Evolutionary conservation across 345 rosid genomes (phyloP).

Genomic region (Brassica cretica): DNA sequence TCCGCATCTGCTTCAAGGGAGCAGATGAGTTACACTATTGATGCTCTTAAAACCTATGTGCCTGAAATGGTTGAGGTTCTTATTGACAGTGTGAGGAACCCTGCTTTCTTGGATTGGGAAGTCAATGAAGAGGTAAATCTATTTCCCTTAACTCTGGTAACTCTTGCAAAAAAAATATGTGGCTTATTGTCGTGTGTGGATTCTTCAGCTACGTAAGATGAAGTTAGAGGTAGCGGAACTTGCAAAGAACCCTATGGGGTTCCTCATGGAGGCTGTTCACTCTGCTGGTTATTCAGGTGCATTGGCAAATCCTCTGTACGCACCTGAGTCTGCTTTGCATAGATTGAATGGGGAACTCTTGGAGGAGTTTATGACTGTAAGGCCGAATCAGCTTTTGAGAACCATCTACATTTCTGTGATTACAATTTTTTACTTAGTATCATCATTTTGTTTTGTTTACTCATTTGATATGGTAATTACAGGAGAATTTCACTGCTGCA

Average conservation of each 20-base stretch:
- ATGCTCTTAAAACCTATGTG: constrained; percentile 50
- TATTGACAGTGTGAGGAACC: constrained; percentile 67
- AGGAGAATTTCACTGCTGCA: constrained; percentile 69
- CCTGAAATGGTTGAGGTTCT: constrained; percentile 81
- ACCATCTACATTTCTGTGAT: constrained; percentile 7
- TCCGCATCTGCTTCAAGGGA: constrained; percentile 69
- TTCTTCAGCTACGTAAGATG: constrained; percentile 55
- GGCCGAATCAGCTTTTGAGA: constrained; percentile 21
- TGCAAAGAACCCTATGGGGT: constrained; percentile 63
- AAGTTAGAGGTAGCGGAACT: constrained; percentile 58
- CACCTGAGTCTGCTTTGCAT: constrained; percentile 54
- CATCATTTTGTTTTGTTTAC: not conserved
- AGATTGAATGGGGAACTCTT: constrained; percentile 52
- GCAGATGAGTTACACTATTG: constrained; percentile 61
- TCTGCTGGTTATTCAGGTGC: constrained; percentile 64
- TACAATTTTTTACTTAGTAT: constrained; percentile 9
- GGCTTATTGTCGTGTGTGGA: not conserved
- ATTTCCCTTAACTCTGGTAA: not conserved
- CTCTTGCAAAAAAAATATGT: not conserved
- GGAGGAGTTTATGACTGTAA: constrained; percentile 67
- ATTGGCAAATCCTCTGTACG: constrained; percentile 70
- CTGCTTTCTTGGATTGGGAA: constrained; percentile 86
- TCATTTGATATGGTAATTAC: constrained; percentile 32
- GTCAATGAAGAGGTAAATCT: constrained; percentile 66
- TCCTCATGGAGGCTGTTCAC: constrained; percentile 76